These are phyloP conservation scores for Pyrenula massariospora DNA, from an alignment of 495 filamentous ascomycete species.

Conservation along the genomic window DNA sequence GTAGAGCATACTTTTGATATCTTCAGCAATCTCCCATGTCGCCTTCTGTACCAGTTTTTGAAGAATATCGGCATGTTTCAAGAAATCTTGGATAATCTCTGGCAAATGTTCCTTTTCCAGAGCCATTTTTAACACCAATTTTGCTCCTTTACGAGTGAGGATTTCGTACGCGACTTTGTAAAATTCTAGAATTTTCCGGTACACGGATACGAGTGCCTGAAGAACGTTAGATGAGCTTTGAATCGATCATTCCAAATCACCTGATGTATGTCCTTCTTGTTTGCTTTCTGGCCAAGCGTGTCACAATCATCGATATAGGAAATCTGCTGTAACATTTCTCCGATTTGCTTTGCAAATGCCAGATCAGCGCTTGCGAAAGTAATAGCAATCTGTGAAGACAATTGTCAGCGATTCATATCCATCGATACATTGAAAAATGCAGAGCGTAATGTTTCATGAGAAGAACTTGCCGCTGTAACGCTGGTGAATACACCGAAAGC, in stretches of 20 bases:
- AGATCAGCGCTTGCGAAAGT: conserved; percentile 3
- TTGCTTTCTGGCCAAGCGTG: conserved; percentile 13
- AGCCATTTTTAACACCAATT: conserved; percentile 2
- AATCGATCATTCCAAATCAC: conserved; percentile 3
- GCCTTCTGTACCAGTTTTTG: conserved; percentile 9
- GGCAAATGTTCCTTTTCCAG: conserved; percentile 8
- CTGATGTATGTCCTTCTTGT: conserved; percentile 9
- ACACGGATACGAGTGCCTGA: conserved; percentile 12
- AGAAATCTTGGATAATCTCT: conserved; percentile 9
- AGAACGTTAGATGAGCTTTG: background rate
- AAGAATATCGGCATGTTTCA: conserved; percentile 7
- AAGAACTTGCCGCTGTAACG: conserved; percentile 10
- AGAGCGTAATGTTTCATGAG: background rate
- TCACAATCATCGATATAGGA: conserved; percentile 14
- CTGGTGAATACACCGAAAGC: conserved; percentile 9
- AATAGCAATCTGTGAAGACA: conserved; percentile 10
- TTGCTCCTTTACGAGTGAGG: conserved; percentile 4
- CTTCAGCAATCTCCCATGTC: conserved; percentile 11
- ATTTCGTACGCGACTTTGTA: conserved; percentile 6
- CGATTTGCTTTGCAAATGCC: conserved; percentile 4
- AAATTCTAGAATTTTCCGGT: conserved; percentile 9
- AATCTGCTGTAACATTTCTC: conserved; percentile 11
- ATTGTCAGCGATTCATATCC: background rate
- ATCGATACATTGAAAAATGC: background rate
- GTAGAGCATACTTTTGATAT: conserved; percentile 10